Evolutionary conservation across 495 filamentous ascomycete species (phyloP).

Genomic region (Endocarpon pusillum): DNA sequence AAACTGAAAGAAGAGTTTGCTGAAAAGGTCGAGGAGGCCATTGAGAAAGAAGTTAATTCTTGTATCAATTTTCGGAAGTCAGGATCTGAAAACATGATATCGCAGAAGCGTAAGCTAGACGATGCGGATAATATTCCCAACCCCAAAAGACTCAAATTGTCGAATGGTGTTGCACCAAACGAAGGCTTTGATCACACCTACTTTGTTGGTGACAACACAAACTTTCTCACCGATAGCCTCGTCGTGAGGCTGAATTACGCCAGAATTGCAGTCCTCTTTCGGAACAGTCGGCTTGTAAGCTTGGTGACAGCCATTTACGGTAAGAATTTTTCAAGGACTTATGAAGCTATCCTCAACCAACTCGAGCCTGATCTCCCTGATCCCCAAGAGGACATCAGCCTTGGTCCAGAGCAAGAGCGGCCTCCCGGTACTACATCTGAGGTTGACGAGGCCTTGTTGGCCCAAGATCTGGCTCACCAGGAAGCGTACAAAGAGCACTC

Average conservation of each 20-base stretch:
- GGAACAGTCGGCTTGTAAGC: conserved; percentile 60
- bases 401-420: too few species aligned
- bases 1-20: not conserved
- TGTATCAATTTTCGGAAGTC: not conserved
- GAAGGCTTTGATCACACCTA: not conserved
- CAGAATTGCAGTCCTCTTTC: conserved; percentile 64
- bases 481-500: too few species aligned
- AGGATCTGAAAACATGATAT: too few species aligned
- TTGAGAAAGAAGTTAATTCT: not conserved
- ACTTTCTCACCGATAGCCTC: conserved; percentile 31
- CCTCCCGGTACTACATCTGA: too few species aligned
- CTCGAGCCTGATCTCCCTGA: too few species aligned
- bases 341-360: too few species aligned
- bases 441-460: too few species aligned
- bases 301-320: too few species aligned
- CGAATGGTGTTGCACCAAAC: not conserved
- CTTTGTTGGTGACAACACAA: not conserved
- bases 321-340: too few species aligned
- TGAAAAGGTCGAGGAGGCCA: not conserved
- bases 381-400: too few species aligned
- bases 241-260: conserved; percentile 72
- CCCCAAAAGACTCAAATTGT: not conserved
- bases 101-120: conserved; percentile 6
- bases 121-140: not conserved
- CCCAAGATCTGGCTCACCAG: too few species aligned